Percentiles rank a stretch among this genome's conserved stretches.
Evolutionary conservation across 2,329 filamentous ascomycete species (phyloP).

Genomic region (Beauveria caledonica): DNA sequence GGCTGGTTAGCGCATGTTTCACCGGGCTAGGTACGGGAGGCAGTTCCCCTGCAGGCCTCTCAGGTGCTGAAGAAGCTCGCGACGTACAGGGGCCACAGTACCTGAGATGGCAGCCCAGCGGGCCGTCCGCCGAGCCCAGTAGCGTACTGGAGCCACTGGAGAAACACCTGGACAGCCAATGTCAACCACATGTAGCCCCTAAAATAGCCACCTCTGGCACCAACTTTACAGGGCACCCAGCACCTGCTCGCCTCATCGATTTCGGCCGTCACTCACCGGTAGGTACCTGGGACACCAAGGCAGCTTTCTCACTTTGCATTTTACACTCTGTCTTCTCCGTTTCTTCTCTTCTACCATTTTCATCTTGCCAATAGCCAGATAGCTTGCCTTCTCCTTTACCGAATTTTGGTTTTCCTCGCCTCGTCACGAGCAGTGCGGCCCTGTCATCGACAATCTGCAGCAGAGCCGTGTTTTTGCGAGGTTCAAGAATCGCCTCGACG

Average conservation of each 20-base stretch:
- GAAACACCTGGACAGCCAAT: neutral
- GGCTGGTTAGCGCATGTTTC: constrained; percentile 1
- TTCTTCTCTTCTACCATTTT: constrained; percentile 6
- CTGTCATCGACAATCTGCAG: neutral
- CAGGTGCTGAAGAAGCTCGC: neutral
- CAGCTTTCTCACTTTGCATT: constrained; percentile 11
- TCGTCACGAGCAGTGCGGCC: neutral
- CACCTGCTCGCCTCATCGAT: neutral
- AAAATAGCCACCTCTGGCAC: neutral
- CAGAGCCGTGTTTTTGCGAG: neutral
- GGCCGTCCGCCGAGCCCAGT: constrained; percentile 5
- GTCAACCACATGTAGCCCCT: neutral
- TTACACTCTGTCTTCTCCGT: constrained; percentile 7
- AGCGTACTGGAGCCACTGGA: neutral
- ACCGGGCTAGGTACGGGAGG: neutral
- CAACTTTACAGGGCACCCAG: neutral
- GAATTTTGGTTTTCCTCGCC: neutral
- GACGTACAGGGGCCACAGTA: neutral
- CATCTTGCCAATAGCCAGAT: constrained; percentile 1
- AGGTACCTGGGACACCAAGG: constrained; percentile 6
- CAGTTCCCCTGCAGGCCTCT: neutral
- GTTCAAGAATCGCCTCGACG: neutral
- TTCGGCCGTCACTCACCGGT: neutral
- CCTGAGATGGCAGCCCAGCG: neutral
- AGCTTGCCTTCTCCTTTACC: neutral